Evolutionary conservation across 345 rosid genomes (phyloP), one percentile per base, ranked within the genome.

Genomic region (Eutrema heterophyllum): DNA sequence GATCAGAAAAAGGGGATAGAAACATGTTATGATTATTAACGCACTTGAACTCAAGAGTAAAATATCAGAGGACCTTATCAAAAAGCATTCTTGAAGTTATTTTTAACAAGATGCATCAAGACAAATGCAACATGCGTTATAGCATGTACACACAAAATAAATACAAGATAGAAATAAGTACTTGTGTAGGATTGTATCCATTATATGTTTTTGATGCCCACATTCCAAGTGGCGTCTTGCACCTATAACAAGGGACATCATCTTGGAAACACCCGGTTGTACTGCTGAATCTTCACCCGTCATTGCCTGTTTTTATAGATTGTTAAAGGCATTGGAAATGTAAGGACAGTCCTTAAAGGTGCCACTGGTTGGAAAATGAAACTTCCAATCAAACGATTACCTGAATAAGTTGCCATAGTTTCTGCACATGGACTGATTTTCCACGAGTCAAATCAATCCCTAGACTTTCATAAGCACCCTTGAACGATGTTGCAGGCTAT

Each of bases 371-470:
- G 67, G 11, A 29, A 74, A 14, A 61, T 14, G 8, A 21, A 14
- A 35, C 8, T 51, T 55, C 9, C 24, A 46, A 26, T 45, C 16
- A 57, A 46, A 68, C 55, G 16, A 36, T 40, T 64, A 87, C 98
- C 97, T 86, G 91, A 70, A 90, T 73, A 75, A 93, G 95, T 75
- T 88, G 95, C 97, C 98, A 93, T 75, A 93, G 85, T 78, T 90
- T 93, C 83, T 87, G 98, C 84, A 88, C 74, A 73, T 71, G 83
- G 75, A 87, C 90, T 68, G 97, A 93, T 80, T 90, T 93, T 57
- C 90, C 93, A 72, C 88, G 81, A 71, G 93, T 85, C 48, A 82
- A 53, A 64, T 80, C 88, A 67, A 67, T 51, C 35, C 85, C 78
- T 78, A 92, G 71, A 76, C 83, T 84, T 63, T 88, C 91, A 85